Evolutionary conservation across 148 eudicot species (phyloP), one percentile per base, ranked within the genome.

Genomic region (Gaultheria prostrata): DNA sequence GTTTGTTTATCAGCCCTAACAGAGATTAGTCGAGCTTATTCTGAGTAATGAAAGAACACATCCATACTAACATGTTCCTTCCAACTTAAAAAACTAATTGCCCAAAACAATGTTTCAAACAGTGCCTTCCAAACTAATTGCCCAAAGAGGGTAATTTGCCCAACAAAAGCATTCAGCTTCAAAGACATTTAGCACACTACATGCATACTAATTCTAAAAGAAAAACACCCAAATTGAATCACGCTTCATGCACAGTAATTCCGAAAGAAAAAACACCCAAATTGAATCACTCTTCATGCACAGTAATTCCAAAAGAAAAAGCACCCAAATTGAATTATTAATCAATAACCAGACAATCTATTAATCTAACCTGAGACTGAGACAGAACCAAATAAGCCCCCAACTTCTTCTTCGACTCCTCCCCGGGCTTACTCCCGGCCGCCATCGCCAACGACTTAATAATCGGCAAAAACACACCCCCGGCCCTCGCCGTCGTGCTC

Each of bases 401-500:
- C 3, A 96, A 87, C 88, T 88, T 93, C 85, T 82, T 91, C 35
- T 89, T 85, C 1, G 98, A 89, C 11, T 84, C 79, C 3, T 87
- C 93, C 17, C 82, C 89, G 0, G 97, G 94, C 69, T 50, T 57
- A 81, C 98, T 96, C 80, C 97, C 98, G 0, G 93, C 91, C 2
- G 94, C 92, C 3, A 93, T 45, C 24, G 98, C 90, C 80, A 94
- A 90, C 43, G 98, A 96, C 81, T 96, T 94, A 83, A 95, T 94
- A 78, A 96, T 94, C 0, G 98, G 98, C 89, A 96, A 85, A 76
- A 96, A 96, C 48, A 96, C 93, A 0, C 98, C 98, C 10, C 98
- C 98, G 20, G 98, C 98, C 76, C 98, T 90, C 0, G 98, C 98
- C 0, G 98, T 96, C 5, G 98, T 96, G 61, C 98, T 94, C 0